Conservation (phyloP, 1,139 yeast genomes). For the Suhomyces taliae region DNA sequence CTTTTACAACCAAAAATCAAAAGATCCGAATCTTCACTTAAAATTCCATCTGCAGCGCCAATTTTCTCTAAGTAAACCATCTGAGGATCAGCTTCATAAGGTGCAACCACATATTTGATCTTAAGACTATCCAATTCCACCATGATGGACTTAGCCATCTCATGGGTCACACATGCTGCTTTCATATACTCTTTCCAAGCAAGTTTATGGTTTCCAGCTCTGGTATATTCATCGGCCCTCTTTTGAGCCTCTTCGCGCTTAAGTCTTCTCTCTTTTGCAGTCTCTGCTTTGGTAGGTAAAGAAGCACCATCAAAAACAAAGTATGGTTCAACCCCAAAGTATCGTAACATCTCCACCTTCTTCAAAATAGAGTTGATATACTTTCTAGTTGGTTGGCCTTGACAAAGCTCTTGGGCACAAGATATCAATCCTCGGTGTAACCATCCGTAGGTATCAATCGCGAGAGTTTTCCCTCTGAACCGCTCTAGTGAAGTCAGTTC, state of each 20-base stretch:
- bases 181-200: constrained; percentile 75
- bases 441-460: constrained; percentile 97
- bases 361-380: constrained; percentile 62
- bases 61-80: constrained; percentile 82
- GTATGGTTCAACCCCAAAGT: constrained; percentile 75
- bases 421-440: constrained; percentile 81
- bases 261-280: constrained; percentile 64
- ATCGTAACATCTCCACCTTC: constrained; percentile 63
- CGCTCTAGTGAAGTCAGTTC: constrained; percentile 54
- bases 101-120: constrained; percentile 85
- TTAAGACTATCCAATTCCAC: constrained; percentile 60
- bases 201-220: constrained; percentile 51
- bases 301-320: constrained; percentile 94
- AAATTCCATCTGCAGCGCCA: constrained; percentile 78
- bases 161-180: constrained; percentile 85
- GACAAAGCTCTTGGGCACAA: constrained; percentile 82
- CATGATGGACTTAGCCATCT: constrained; percentile 86
- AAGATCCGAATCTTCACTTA: constrained; percentile 94
- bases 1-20: constrained; percentile 81
- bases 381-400: constrained; percentile 65
- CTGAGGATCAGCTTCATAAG: constrained; percentile 98
- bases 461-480: constrained; percentile 75
- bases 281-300: constrained; percentile 73
- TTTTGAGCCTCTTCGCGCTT: constrained; percentile 58
- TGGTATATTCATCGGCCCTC: constrained; percentile 51